Conservation (phyloP, 768 basidiomycete genomes). For the Podaxis sp. region DNA sequence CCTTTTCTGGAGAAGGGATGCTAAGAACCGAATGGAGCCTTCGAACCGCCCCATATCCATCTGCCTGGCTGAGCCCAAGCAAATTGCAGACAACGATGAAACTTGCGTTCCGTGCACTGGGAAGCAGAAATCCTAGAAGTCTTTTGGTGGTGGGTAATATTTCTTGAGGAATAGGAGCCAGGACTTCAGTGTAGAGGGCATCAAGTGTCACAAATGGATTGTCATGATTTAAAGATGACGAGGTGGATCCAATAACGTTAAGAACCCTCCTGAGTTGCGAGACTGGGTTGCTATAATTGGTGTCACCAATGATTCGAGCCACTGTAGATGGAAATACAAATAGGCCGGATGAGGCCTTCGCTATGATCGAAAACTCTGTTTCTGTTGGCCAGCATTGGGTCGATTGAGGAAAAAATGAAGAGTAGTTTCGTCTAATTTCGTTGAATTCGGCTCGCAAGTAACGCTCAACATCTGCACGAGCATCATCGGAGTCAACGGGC, state of each 20-base stretch:
- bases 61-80: neutral
- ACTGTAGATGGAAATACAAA: slow-evolving; percentile 27
- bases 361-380: slow-evolving; percentile 16
- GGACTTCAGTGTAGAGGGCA: slow-evolving; percentile 11
- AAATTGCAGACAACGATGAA: neutral
- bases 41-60: neutral
- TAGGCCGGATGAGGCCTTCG: slow-evolving; percentile 22
- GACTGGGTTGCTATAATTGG: neutral
- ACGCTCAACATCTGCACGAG: slow-evolving; percentile 20
- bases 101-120: too few species aligned
- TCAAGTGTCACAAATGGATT: slow-evolving; percentile 14
- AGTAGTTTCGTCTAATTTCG: slow-evolving; percentile 12
- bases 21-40: neutral
- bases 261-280: slow-evolving; percentile 11
- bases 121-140: neutral
- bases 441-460: slow-evolving; percentile 19
- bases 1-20: neutral
- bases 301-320: slow-evolving; percentile 22
- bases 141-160: neutral
- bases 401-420: neutral
- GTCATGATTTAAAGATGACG: neutral
- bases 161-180: neutral
- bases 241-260: neutral
- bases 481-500: slow-evolving; percentile 13
- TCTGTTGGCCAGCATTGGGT: slow-evolving; percentile 22